phyloP scores from a whole-genome alignment of 768 basidiomycete genomes.

The Sporobolomyces phaffii region DNA sequence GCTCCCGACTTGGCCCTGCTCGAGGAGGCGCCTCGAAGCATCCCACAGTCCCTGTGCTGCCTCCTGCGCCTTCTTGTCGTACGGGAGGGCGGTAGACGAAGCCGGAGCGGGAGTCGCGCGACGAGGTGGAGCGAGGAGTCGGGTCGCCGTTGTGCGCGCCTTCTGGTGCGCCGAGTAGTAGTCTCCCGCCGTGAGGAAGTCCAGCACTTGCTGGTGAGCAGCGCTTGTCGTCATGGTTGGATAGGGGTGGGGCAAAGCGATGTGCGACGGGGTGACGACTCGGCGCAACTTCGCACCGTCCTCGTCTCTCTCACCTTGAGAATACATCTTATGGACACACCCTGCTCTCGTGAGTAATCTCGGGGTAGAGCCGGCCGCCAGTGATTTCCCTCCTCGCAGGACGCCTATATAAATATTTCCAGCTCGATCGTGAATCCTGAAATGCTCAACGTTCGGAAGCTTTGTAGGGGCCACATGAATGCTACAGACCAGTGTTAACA shows the following conservation, averaged over 20 bases:
- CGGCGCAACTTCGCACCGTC: no score
- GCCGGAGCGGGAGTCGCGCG: neutral
- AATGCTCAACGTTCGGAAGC: no score
- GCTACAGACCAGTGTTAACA: no score
- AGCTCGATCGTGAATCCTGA: no score
- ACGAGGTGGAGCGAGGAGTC: constrained; percentile 47
- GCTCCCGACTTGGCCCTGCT: constrained; percentile 78
- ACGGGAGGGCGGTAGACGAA: constrained; percentile 59
- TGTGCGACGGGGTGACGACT: no score
- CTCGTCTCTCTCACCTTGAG: no score
- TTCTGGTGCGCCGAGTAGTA: constrained; percentile 93
- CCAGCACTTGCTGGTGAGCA: constrained; percentile 50
- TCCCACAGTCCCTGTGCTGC: constrained; percentile 93
- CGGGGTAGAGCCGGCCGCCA: no score
- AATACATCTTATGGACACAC: no score
- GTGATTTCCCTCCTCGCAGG: no score
- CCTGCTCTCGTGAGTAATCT: no score
- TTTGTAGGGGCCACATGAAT: no score
- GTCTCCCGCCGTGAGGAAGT: constrained; percentile 64
- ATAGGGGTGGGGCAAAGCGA: neutral
- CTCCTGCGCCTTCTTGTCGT: constrained; percentile 63
- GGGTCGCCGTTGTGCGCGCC: constrained; percentile 85
- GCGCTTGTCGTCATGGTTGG: neutral
- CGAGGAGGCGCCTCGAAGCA: constrained; percentile 77
- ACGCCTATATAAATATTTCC: no score